Evolutionary conservation across 257 asterid species (phyloP), one percentile per base, ranked within the genome.

Genomic region (Eucommia ulmoides): DNA sequence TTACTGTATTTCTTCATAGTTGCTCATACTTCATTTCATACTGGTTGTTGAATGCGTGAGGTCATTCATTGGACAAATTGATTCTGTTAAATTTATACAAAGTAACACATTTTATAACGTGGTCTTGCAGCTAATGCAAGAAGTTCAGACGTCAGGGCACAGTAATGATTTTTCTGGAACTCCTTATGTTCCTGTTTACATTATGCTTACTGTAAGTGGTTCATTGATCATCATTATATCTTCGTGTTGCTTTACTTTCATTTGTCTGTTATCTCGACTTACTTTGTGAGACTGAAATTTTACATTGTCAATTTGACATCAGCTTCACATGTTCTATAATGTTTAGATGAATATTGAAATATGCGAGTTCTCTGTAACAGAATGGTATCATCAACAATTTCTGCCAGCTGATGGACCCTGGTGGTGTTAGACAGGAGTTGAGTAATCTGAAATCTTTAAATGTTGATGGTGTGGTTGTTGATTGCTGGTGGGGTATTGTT

Each of bases 401-500:
- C 59, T 75, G 93, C 74, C 81, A 81, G 74, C 61, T 78, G 75
- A 65, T 78, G 68, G 81, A 81, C 73, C 84, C 87, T 24, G 82
- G 66, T 57, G 80, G 74, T 56, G 75, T 81, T 49, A 75, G 63
- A 60, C 82, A 68, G 71, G 87, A 81, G 62, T 59, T 81, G 22
- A 81, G 54, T 35, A 68, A 70, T 55, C 71, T 78, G 54, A 75
- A 74, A 65, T 70, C 84, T 8, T 65, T 81, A 55, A 25, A 45
- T 42, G 76, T 78, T 50, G 83, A 78, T 66, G 93, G 93, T 4
- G 69, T 78, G 63, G 69, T 73, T 50, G 80, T 81, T 19, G 75
- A 77, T 64, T 81, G 92, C 68, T 70, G 82, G 82, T 81, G 93
- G 93, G 93, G 87, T 24, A 68, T 75, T 41, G 75, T 81, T 51